Base-by-base conservation (phyloP, 1,139 yeast genomes). In the Martiniozyma asiatica region DNA sequence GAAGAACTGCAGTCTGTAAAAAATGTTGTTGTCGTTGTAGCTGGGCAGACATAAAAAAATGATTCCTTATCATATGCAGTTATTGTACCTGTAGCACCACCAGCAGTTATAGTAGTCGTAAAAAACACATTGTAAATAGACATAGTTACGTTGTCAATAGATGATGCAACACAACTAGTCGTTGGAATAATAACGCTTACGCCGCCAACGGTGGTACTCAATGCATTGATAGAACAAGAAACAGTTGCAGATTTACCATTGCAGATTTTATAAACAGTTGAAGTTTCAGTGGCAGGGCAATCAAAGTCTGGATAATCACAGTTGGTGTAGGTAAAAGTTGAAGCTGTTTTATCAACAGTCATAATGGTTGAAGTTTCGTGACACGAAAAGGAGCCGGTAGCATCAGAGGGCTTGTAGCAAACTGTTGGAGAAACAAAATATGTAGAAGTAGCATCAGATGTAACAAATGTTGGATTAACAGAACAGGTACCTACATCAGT, bases 351-450 rank as follows among this genome's bases (percentile, higher is more conserved):
- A 25, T 30, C 20, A 15, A 38, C 33, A 11, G 32, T 27, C 12
- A 26, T 8, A 4, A 30, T 35, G 10, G 33, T 29, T 10, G 24
- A n/a, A 7, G 40, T 35, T 15, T 31, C 31, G 29, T 35, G 39
- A 25, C 42, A 38, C n/a, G 26, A 16, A 16, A 38, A 38, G 8
- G 40, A 35, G 8, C 42, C 42, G 5, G 38, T 38, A 7, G 36
- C 40, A 21, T 26, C 39, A 6, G 22, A 7, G 9, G 42, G 42
- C 4, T 32, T 25, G 10, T 27, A 32, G 26, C 42, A 38, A n/a
- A 38, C 33, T 8, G 42, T 38, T 8, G 37, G 35, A 11, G 33
- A 34, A n/a, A 38, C 18, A 14, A 36, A 32, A 18, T 26, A 35
- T 6, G 29, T 25, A 8, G 33, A 30, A 7, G 25, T 28, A 14